Conservation (phyloP, 1,284 basidiomycete species). For the Baeospora myosura region DNA sequence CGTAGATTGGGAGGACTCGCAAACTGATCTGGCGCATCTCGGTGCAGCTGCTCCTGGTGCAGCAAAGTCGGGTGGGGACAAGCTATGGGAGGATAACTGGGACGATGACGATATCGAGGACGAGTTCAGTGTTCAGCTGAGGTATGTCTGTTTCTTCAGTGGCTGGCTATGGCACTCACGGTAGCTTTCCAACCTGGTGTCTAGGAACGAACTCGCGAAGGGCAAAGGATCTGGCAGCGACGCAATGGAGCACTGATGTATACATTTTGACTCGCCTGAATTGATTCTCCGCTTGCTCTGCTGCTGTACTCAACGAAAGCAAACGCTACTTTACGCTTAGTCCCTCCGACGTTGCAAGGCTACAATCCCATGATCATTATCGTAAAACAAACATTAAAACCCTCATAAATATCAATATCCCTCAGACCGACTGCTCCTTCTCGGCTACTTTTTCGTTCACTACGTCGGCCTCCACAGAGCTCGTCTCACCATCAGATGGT, state of each 20-base stretch:
- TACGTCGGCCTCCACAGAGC: not conserved
- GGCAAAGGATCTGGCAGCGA: constrained; percentile 8
- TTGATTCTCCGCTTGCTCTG: too few relatives aligned
- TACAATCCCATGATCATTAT: too few relatives aligned
- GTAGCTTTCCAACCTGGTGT: not conserved
- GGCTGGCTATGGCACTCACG: too few relatives aligned
- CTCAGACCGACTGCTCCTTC: too few relatives aligned
- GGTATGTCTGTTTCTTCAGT: constrained; percentile 42
- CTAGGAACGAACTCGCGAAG: constrained; percentile 11
- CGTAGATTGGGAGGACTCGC: constrained; percentile 13
- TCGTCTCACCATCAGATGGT: constrained; percentile 16
- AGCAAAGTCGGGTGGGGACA: constrained; percentile 69
- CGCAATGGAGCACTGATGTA: constrained; percentile 12
- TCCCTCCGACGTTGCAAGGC: too few relatives aligned
- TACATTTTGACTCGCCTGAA: too few relatives aligned
- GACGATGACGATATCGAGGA: constrained; percentile 99
- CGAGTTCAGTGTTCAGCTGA: constrained; percentile 91
- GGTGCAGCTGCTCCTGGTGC: constrained; percentile 49
- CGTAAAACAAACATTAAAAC: too few relatives aligned
- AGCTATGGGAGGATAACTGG: constrained; percentile 99
- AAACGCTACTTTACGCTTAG: too few relatives aligned
- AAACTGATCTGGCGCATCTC: constrained; percentile 38
- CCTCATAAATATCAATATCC: too few relatives aligned
- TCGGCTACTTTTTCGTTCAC: not conserved
- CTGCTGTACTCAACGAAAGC: too few relatives aligned